Conservation (phyloP, 805 yeast genomes). For the Candida lessepsii region DNA sequence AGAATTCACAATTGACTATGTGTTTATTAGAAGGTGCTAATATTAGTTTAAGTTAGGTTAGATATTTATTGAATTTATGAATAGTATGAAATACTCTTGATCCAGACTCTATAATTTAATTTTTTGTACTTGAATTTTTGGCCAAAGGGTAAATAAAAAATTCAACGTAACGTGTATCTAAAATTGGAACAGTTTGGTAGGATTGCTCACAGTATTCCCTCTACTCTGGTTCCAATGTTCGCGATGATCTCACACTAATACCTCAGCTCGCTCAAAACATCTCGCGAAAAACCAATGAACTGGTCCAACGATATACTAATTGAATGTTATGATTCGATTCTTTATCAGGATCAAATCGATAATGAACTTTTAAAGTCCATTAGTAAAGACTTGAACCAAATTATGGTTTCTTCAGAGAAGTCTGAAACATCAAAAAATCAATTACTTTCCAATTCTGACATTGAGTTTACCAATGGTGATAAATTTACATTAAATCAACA, state of each 20-base stretch:
- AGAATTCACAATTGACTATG: constrained; percentile 31
- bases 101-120: too few relatives aligned
- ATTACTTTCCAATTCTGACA: constrained; percentile 36
- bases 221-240: too few relatives aligned
- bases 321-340: constrained; percentile 47
- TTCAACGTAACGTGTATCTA: too few relatives aligned
- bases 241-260: too few relatives aligned
- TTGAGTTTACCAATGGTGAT: constrained; percentile 54
- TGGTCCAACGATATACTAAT: constrained; percentile 46
- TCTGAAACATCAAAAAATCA: constrained; percentile 46
- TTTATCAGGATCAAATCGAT: constrained; percentile 21
- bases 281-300: constrained; percentile 16
- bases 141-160: too few relatives aligned
- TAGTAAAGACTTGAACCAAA: constrained; percentile 42
- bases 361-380: constrained; percentile 29
- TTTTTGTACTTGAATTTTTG: too few relatives aligned
- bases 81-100: too few relatives aligned
- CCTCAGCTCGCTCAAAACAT: background rate
- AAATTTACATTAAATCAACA: constrained; percentile 62
- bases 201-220: too few relatives aligned
- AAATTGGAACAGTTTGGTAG: too few relatives aligned
- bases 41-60: constrained; percentile 10
- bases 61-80: background rate
- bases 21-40: constrained; percentile 23
- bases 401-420: constrained; percentile 44